Percentiles rank a stretch among this genome's conserved stretches.
phyloP scores from a whole-genome alignment of 2,329 filamentous ascomycete species.

The Xylaria sp. region DNA sequence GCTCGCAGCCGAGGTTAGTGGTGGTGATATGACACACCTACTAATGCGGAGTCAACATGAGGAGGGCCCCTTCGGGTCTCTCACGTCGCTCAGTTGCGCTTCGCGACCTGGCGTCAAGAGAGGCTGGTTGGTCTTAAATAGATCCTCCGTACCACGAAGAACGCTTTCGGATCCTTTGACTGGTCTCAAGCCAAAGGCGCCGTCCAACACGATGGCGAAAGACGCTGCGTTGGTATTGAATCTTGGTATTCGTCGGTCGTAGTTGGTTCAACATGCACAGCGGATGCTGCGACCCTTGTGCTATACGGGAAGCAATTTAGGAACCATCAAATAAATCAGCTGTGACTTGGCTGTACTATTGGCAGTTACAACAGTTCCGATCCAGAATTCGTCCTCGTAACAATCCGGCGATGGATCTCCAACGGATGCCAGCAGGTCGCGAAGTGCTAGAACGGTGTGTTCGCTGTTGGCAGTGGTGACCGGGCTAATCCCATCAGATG shows the following conservation, averaged over 20 bases:
- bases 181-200: not conserved
- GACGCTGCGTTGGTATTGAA: not conserved
- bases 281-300: slow-evolving; percentile 14
- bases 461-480: slow-evolving; percentile 8
- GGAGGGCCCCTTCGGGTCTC: too few species aligned
- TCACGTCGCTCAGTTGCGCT: not conserved
- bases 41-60: too few species aligned
- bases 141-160: not conserved
- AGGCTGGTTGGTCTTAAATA: not conserved
- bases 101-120: not conserved
- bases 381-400: slow-evolving; percentile 12
- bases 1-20: slow-evolving; percentile 3
- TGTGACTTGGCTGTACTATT: slow-evolving; percentile 2
- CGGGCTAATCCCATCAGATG: not conserved
- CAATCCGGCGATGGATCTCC: slow-evolving; percentile 15
- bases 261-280: slow-evolving; percentile 6
- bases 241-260: not conserved
- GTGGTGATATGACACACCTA: slow-evolving; percentile 4
- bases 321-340: not conserved
- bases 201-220: slow-evolving; percentile 1
- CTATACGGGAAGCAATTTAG: slow-evolving; percentile 8
- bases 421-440: slow-evolving; percentile 22
- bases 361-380: slow-evolving; percentile 5
- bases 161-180: not conserved
- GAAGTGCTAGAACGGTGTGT: not conserved